phyloP scores from a whole-genome alignment of 306 rosid genomes.

The Neltuma alba region DNA sequence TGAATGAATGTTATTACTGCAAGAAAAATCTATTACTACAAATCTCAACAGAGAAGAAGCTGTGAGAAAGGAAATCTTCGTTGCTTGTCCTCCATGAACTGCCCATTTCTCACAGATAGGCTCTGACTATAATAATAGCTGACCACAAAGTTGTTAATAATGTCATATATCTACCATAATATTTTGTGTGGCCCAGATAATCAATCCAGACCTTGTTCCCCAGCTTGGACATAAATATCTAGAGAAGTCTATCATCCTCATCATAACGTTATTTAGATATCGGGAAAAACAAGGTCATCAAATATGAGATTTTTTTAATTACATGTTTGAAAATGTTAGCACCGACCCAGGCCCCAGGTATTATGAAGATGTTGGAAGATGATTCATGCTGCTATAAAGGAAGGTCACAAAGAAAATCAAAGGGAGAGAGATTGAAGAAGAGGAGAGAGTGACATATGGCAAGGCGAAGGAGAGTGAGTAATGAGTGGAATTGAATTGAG shows the following conservation, averaged over 20 bases:
- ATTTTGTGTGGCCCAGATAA: not conserved
- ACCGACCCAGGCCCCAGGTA: not conserved
- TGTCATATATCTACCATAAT: not conserved
- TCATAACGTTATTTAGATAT: not conserved
- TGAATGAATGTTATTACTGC: not conserved
- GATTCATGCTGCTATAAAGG: not conserved
- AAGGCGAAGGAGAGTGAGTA: not conserved
- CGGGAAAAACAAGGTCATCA: not conserved
- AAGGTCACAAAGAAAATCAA: not conserved
- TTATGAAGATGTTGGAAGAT: not conserved
- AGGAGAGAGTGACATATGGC: not conserved
- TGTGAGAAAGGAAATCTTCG: not conserved
- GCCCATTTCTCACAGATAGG: not conserved
- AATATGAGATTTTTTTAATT: not conserved
- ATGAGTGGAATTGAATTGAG: conserved; percentile 33
- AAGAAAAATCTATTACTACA: not conserved
- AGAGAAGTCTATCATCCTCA: not conserved
- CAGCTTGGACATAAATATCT: not conserved
- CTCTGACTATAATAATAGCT: not conserved
- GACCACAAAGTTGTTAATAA: not conserved
- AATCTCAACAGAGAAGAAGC: not conserved
- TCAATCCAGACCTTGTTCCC: not conserved
- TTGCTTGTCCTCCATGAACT: not conserved
- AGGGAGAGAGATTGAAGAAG: not conserved
- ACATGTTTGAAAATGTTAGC: not conserved